phyloP scores from a whole-genome alignment of 2,329 filamentous ascomycete genomes.

The Pseudogymnoascus sp. region DNA sequence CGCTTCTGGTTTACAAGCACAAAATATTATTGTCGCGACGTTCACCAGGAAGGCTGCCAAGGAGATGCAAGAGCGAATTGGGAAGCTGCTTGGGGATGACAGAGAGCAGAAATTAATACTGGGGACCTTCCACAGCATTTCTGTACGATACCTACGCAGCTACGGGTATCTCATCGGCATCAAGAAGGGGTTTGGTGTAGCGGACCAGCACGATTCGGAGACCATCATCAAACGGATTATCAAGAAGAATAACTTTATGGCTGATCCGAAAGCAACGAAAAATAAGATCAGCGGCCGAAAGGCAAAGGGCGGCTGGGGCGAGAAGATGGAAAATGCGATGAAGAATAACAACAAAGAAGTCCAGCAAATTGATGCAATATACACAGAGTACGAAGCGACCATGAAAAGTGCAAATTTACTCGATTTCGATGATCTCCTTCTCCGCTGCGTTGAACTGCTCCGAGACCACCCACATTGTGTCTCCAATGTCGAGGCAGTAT shows the following conservation, averaged over 20 bases:
- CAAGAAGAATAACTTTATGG: slow-evolving; percentile 59
- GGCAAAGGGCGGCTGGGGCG: slow-evolving; percentile 39
- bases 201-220: slow-evolving; percentile 73
- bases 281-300: slow-evolving; percentile 69
- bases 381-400: slow-evolving; percentile 69
- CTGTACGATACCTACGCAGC: slow-evolving; percentile 71
- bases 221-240: slow-evolving; percentile 77
- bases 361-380: slow-evolving; percentile 63
- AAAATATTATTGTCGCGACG: slow-evolving; percentile 89
- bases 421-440: slow-evolving; percentile 88
- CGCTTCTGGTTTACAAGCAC: slow-evolving; percentile 63
- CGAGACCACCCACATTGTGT: slow-evolving; percentile 69
- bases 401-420: slow-evolving; percentile 72
- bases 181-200: slow-evolving; percentile 79
- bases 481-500: slow-evolving; percentile 78
- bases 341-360: slow-evolving; percentile 40
- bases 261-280: slow-evolving; percentile 65
- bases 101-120: slow-evolving; percentile 71
- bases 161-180: slow-evolving; percentile 84
- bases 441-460: slow-evolving; percentile 76
- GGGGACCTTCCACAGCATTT: slow-evolving; percentile 92
- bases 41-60: slow-evolving; percentile 93
- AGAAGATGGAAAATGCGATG: slow-evolving; percentile 21
- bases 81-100: slow-evolving; percentile 69
- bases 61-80: slow-evolving; percentile 89